Evolutionary conservation across 2,329 filamentous ascomycete species (phyloP).

Genomic region (Microdochium nivale): DNA sequence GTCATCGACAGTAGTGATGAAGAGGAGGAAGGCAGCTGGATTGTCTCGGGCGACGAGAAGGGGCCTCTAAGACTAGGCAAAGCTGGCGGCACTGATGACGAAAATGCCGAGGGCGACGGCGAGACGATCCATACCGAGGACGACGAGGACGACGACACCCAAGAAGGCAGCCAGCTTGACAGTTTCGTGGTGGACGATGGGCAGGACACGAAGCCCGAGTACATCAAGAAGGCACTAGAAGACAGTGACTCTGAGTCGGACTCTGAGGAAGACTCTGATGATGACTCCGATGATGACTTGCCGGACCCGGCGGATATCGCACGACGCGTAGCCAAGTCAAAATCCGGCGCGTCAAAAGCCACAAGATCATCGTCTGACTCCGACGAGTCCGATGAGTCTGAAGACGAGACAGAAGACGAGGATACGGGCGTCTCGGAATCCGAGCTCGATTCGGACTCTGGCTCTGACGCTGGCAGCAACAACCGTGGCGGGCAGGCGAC

Average conservation of each 20-base stretch:
- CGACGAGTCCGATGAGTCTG: conserved; percentile 16
- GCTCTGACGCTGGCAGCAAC: conserved; percentile 23
- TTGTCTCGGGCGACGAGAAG: conserved; percentile 62
- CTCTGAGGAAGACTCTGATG: too few species aligned
- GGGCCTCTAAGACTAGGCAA: conserved; percentile 56
- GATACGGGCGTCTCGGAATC: conserved; percentile 28
- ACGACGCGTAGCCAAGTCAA: conserved; percentile 9
- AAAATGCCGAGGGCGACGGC: conserved; percentile 79
- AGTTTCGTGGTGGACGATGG: conserved; percentile 49
- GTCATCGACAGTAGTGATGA: conserved; percentile 46
- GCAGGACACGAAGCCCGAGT: conserved; percentile 18
- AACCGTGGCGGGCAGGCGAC: conserved; percentile 14
- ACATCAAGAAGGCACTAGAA: conserved; percentile 14
- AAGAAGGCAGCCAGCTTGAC: conserved; percentile 41
- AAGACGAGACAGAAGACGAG: conserved; percentile 12
- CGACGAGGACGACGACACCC: conserved; percentile 42
- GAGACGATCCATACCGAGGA: conserved; percentile 70
- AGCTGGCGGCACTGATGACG: conserved; percentile 78
- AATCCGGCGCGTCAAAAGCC: conserved; percentile 4
- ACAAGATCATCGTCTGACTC: conserved; percentile 14
- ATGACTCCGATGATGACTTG: conserved; percentile 6
- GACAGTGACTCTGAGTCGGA: conserved; percentile 18
- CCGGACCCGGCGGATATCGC: conserved; percentile 18
- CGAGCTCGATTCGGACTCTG: conserved; percentile 31
- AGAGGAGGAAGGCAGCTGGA: conserved; percentile 69